Conservation (phyloP, 2,329 filamentous ascomycete genomes). For the Xenoacremonium recifei region DNA sequence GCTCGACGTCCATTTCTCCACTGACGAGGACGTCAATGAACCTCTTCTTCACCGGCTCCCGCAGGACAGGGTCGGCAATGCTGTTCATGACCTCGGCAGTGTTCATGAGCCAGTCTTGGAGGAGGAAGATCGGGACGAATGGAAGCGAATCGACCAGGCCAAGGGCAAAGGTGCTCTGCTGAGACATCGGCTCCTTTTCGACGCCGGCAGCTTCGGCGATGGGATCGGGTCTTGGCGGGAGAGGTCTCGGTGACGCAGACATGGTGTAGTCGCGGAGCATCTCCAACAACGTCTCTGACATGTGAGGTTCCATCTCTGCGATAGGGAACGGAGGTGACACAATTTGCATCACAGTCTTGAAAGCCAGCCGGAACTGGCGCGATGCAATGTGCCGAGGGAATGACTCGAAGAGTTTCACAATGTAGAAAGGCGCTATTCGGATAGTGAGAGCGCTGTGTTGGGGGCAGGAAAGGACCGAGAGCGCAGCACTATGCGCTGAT, state of each 20-base stretch:
- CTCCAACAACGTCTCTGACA: conserved; percentile 80
- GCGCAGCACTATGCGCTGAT: conserved; percentile 77
- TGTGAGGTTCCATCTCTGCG: conserved; percentile 67
- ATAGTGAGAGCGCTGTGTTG: conserved; percentile 71
- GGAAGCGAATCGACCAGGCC: conserved; percentile 79
- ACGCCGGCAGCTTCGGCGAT: conserved; percentile 29
- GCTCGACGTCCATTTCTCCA: conserved; percentile 86
- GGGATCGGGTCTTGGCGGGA: conserved; percentile 39
- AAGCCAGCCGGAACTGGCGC: conserved; percentile 84
- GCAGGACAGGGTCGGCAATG: conserved; percentile 61
- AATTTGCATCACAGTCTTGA: conserved; percentile 80
- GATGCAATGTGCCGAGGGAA: conserved; percentile 78
- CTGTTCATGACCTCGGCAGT: conserved; percentile 65
- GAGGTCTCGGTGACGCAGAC: conserved; percentile 44
- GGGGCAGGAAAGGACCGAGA: conserved; percentile 78
- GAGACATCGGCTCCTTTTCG: conserved; percentile 53
- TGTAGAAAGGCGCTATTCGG: conserved; percentile 76
- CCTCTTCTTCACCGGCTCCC: conserved; percentile 63
- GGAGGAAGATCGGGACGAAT: conserved; percentile 63
- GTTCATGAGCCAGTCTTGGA: conserved; percentile 80
- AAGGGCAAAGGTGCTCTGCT: conserved; percentile 74
- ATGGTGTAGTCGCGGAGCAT: conserved; percentile 64
- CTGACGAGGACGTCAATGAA: conserved; percentile 78
- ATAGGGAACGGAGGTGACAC: conserved; percentile 77
- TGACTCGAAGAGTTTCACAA: conserved; percentile 74